Conservation (phyloP, 768 basidiomycete genomes). For the Auricularia heimuer region DNA sequence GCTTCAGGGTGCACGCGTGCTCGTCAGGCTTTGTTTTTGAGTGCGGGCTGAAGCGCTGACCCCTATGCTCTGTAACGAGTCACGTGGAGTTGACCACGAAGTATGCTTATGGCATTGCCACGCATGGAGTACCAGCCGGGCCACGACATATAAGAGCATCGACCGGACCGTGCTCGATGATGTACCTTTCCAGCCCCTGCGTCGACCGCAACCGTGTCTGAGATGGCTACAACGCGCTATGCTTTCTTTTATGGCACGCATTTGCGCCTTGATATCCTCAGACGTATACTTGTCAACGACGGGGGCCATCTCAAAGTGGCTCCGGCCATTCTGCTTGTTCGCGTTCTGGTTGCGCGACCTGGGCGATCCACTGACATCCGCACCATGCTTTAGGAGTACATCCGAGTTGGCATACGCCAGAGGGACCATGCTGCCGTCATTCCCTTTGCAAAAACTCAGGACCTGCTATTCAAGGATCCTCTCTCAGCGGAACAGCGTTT, state of each 20-base stretch:
- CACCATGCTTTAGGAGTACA: background rate
- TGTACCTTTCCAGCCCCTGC: no score
- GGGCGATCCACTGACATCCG: background rate
- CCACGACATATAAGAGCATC: no score
- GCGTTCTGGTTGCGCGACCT: background rate
- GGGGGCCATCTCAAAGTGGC: slow-evolving; percentile 19
- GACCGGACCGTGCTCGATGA: no score
- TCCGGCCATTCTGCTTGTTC: slow-evolving; percentile 23
- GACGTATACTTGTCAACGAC: slow-evolving; percentile 24
- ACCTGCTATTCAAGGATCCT: slow-evolving; percentile 9
- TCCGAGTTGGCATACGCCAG: slow-evolving; percentile 11
- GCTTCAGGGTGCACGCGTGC: background rate
- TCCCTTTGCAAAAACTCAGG: slow-evolving; percentile 10
- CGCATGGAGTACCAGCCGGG: no score
- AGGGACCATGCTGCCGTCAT: slow-evolving; percentile 32
- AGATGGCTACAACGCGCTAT: no score
- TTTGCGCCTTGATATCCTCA: slow-evolving; percentile 26
- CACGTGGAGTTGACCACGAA: no score
- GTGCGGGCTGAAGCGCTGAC: no score
- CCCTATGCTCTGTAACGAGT: no score
- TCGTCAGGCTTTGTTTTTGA: background rate
- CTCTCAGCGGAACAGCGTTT: slow-evolving; percentile 17
- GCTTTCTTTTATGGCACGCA: slow-evolving; percentile 34
- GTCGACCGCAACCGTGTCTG: no score
- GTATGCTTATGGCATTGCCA: no score